Base-by-base conservation (phyloP, 768 basidiomycete species). In the Cystoderma amianthinum region DNA sequence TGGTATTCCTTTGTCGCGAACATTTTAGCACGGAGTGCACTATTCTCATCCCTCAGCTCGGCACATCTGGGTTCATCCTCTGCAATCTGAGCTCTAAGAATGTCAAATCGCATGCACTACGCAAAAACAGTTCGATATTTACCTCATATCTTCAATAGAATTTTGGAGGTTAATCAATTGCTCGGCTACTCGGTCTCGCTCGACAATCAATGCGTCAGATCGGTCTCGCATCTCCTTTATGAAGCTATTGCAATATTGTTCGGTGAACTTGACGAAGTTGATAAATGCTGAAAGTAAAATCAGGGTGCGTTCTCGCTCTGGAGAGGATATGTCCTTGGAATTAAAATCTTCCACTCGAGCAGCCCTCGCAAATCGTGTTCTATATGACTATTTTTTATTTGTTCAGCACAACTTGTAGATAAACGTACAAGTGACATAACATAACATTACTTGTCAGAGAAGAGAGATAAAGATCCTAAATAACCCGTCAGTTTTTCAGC, bases 261-360 rank as follows among this genome's bases (percentile, higher is more conserved):
- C 85, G 11, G 80, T 82, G 59, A 93, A 95, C 60, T 89, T 90
- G 60, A 91, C 78, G 58, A 94, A 90, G 62, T 96, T 96, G 68
- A 94, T 88, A 50, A 95, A 85, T 2, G 85, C 90, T 24, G 88
- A 89, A 47, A 96, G 74, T 30, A 86, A 68, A 39, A 75, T 69
- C 20, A 83, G 71, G 0, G 90, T 87, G 20, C 93, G 80, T 32
- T 82, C 75, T 19, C 78, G 64, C 5, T 88, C 83, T 1, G 93
- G 93, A 35, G 67, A 71, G 42, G 70, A 69, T 13, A 95, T 58
- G 48, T 96, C 93, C 48, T 69, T 77, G 40, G 85, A 66, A 47
- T 71, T 80, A 58, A 95, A 93, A 56, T 85, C 80, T 41, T 82
- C 75, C 28, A 88, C 76, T 50, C 80, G 70, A 4, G 89, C 84